Conservation (phyloP, 805 yeast genomes). For the Tetrapisispora namnaoensis region DNA sequence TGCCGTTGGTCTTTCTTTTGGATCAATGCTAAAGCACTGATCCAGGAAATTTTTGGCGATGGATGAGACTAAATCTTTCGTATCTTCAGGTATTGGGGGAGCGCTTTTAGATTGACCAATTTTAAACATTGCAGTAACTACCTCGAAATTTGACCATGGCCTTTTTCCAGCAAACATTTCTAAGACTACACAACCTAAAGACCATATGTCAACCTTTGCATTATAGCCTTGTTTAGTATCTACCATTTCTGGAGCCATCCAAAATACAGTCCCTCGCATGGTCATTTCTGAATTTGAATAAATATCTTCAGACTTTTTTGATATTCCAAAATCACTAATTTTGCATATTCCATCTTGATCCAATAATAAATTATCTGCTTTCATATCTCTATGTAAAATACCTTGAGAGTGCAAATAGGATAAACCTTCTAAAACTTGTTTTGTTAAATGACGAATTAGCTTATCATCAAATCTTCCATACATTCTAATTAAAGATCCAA, state of each 20-base stretch:
- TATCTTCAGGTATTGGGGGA: conserved; percentile 95
- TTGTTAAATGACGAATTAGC: conserved; percentile 59
- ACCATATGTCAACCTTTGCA: conserved; percentile 98
- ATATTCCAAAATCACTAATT: conserved; percentile 93
- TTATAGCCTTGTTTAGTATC: conserved; percentile 90
- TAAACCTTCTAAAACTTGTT: conserved; percentile 75
- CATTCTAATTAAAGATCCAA: conserved; percentile 71
- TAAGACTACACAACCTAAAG: conserved; percentile 89
- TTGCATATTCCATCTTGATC: conserved; percentile 92
- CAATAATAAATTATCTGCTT: conserved; percentile 80
- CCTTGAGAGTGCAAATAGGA: conserved; percentile 86
- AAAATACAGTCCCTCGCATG: conserved; percentile 96
- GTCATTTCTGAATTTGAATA: conserved; percentile 94
- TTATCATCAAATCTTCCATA: conserved; percentile 81
- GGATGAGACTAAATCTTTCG: conserved; percentile 49
- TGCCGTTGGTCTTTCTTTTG: conserved; percentile 87
- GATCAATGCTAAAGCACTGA: conserved; percentile 65
- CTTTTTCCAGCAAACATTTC: conserved; percentile 97
- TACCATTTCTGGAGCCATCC: conserved; percentile 99
- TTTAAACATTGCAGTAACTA: conserved; percentile 88
- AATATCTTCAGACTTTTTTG: conserved; percentile 74
- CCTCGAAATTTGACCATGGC: conserved; percentile 96
- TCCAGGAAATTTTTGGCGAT: conserved; percentile 65
- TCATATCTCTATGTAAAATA: conserved; percentile 91
- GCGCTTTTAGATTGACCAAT: conserved; percentile 77